Base-by-base conservation (phyloP, 2,329 filamentous ascomycete species). In the Daldinia sp. region DNA sequence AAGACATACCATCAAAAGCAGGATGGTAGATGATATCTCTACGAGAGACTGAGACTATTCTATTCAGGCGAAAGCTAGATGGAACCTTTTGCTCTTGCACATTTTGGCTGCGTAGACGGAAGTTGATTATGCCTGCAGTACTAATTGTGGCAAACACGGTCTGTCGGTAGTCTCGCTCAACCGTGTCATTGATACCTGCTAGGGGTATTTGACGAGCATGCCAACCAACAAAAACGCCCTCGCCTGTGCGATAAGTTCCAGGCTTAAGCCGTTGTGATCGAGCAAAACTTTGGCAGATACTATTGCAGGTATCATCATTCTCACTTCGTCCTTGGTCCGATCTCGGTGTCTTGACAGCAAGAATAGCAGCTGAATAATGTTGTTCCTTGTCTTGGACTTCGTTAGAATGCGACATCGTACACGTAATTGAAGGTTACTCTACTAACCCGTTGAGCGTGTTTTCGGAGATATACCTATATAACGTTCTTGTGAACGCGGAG, bases 101-200 rank as follows among this genome's bases (percentile, higher is more conserved):
- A 26, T 69, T 69, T 3, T 41, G 35, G 9, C 10, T 44, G 18
- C 66, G 66, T 10, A 69, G 54, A 20, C 62, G 62, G 28, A 69
- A 33, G 42, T 62, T 61, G 6, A 69, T 41, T 9, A 51, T 56
- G 10, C 66, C 66, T 13, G 28, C 28, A 18, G 10, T 3, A 30
- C 30, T 58, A 12, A 68, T 50, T 35, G 54, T 66, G 6, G 60
- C 63, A 44, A 35, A 66, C 28, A 67, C 56, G 13, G 20, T 15
- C 44, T 69, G 67, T 30, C 67, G 26, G 26, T 42, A 58, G 46
- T 69, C 63, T 28, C 46, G 53, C 41, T 62, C 54, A 9, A 54
- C 26, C 9, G 62, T 65, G 2, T 30, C 30, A 41, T 69, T 69
- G 18, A 30, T 18, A 3, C 62, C 62, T 15, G 42, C 54, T 18